Base-by-base conservation (phyloP, 2,329 filamentous ascomycete species). In the Alternaria incomplexa region DNA sequence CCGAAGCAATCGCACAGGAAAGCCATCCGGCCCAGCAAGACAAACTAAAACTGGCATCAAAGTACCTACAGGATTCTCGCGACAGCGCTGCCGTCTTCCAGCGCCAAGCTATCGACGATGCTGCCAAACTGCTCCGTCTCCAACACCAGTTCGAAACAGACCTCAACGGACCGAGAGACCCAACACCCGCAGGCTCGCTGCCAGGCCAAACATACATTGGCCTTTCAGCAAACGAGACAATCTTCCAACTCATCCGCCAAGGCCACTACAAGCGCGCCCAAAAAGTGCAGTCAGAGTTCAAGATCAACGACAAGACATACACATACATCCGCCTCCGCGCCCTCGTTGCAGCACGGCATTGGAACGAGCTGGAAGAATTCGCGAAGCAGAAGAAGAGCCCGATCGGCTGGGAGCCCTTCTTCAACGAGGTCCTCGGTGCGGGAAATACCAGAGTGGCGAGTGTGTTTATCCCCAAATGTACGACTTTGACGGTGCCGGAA, bases 371-470 rank as follows among this genome's bases (percentile, higher is more conserved):
- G 61, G 94, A 98, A 78, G 94, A 97, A 71, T 87, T 93, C 70
- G 87, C 88, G 36, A 91, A 90, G 74, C 88, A 80, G 43, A 87
- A 92, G 75, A 97, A 94, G 80, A 96, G 91, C 62, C 93, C 95
- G 0, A 98, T 99, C 77, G 95, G 95, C 11, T 99, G 96, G 96
- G 93, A 97, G 89, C 93, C 95, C 0, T 99, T 97, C 81, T 97
- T 92, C 84, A 96, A 96, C 76, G 91, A 96, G 73, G 89, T 92
- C 26, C 84, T 98, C 1, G 90, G 91, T 50, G 96, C 96, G 2
- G 96, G 96, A 48, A 98, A 98, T 76, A 91, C 93, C 6, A 91
- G 94, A 64, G 85, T 97, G 15, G 96, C 96, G 1, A 88, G 91
- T 1, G 79, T 88, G 6, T 98, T 97, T 80, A 89, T 98, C 55